Conservation (phyloP, 371 early-diverging fungal genomes). For the Actinomucor elegans region DNA sequence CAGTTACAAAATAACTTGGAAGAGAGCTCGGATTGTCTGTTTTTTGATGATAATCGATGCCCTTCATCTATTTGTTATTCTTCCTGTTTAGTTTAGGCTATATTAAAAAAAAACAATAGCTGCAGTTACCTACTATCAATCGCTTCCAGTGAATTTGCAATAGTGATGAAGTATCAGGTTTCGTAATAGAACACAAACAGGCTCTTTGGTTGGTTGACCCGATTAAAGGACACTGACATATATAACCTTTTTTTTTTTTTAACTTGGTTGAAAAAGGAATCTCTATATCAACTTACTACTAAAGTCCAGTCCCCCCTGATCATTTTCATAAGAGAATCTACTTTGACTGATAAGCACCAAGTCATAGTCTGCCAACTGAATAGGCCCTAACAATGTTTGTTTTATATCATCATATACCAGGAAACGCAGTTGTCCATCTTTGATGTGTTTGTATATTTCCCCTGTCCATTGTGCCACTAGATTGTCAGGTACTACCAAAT, state of each 20-base stretch:
- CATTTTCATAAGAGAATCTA: slow-evolving; percentile 63
- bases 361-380: slow-evolving; percentile 53
- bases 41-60: slow-evolving; percentile 30
- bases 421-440: slow-evolving; percentile 49
- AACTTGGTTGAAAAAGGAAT: not conserved
- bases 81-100: not conserved
- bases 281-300: slow-evolving; percentile 21
- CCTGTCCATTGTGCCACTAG: slow-evolving; percentile 72
- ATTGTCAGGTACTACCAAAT: slow-evolving; percentile 67
- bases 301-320: slow-evolving; percentile 51
- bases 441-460: slow-evolving; percentile 71
- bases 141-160: slow-evolving; percentile 73
- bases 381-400: slow-evolving; percentile 49
- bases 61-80: slow-evolving; percentile 37
- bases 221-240: slow-evolving; percentile 41
- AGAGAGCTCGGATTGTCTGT: slow-evolving; percentile 47
- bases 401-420: slow-evolving; percentile 43
- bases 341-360: slow-evolving; percentile 65
- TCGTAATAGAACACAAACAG: slow-evolving; percentile 24
- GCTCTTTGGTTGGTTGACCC: slow-evolving; percentile 22
- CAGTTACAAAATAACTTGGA: slow-evolving; percentile 60
- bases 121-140: slow-evolving; percentile 65
- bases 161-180: slow-evolving; percentile 58
- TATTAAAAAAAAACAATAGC: not conserved
- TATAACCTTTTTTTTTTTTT: not conserved